Evolutionary conservation across 1,284 basidiomycete genomes (phyloP).

Genomic region (Heterobasidion parviporum): DNA sequence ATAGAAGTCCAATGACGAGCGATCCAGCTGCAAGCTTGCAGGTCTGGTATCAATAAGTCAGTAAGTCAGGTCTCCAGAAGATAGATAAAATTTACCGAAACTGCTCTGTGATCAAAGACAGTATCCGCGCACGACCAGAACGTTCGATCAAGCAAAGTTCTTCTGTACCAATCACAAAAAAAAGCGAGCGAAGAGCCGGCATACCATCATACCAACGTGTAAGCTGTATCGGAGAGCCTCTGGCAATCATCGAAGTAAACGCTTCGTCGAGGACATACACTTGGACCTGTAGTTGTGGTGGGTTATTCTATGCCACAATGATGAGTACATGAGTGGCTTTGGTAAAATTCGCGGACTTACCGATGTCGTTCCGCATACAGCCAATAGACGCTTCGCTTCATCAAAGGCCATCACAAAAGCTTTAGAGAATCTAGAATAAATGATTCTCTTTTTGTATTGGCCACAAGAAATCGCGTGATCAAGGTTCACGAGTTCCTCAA

Average conservation of each 20-base stretch:
- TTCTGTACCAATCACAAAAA: constrained; percentile 36
- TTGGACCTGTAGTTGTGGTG: constrained; percentile 28
- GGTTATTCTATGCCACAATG: neutral
- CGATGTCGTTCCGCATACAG: constrained; percentile 32
- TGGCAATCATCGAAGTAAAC: constrained; percentile 25
- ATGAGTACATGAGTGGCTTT: neutral
- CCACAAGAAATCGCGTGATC: constrained; percentile 18
- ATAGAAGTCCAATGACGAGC: neutral
- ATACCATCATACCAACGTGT: constrained; percentile 31
- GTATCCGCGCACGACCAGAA: constrained; percentile 31
- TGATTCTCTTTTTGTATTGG: constrained; percentile 23
- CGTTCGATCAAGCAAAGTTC: constrained; percentile 42
- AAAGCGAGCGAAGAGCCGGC: constrained; percentile 24
- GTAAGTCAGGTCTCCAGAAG: neutral
- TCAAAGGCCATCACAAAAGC: constrained; percentile 38
- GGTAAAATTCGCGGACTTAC: constrained; percentile 15
- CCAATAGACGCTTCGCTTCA: constrained; percentile 37
- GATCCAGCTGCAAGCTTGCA: constrained; percentile 30
- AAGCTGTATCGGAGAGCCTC: constrained; percentile 32
- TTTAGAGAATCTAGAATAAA: constrained; percentile 35
- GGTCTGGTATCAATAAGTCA: constrained; percentile 25
- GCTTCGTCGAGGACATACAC: constrained; percentile 38
- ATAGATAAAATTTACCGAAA: constrained; percentile 32
- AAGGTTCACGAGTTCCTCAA: constrained; percentile 26
- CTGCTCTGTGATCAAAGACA: constrained; percentile 39